These are phyloP conservation scores for Sphagnurus paluster DNA, from an alignment of 1,284 basidiomycete species.

Conservation along the genomic window DNA sequence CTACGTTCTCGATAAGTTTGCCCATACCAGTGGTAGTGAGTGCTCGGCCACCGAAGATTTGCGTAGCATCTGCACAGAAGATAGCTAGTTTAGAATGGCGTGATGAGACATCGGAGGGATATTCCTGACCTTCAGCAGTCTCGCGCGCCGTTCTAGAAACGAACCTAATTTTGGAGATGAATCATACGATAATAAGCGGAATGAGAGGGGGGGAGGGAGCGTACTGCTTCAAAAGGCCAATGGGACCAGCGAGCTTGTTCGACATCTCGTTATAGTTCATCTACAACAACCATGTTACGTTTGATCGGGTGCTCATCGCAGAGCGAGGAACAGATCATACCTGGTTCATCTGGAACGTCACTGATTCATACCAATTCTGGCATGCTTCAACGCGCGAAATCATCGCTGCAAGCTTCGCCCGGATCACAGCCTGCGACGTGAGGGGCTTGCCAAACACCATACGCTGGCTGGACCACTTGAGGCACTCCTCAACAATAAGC, in stretches of 20 bases:
- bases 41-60: conserved; percentile 64
- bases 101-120: no score
- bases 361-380: conserved; percentile 87
- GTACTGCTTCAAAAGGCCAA: conserved; percentile 71
- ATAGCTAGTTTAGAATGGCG: no score
- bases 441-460: conserved; percentile 90
- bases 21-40: conserved; percentile 68
- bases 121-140: conserved; percentile 58
- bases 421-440: conserved; percentile 86
- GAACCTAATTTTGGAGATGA: conserved; percentile 41
- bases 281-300: conserved; percentile 32
- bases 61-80: conserved; percentile 47
- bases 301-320: neutral
- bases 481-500: conserved; percentile 73
- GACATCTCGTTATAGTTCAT: conserved; percentile 84
- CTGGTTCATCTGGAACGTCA: conserved; percentile 93
- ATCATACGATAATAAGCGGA: neutral
- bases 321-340: conserved; percentile 41
- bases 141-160: conserved; percentile 68
- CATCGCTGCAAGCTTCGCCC: conserved; percentile 86
- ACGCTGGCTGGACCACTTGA: conserved; percentile 87
- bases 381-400: conserved; percentile 87
- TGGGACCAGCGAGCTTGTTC: conserved; percentile 71
- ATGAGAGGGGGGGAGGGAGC: conserved; percentile 21
- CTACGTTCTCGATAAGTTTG: conserved; percentile 57